Conservation (phyloP, 768 basidiomycete genomes). For the Xerocomellus dryophilus region DNA sequence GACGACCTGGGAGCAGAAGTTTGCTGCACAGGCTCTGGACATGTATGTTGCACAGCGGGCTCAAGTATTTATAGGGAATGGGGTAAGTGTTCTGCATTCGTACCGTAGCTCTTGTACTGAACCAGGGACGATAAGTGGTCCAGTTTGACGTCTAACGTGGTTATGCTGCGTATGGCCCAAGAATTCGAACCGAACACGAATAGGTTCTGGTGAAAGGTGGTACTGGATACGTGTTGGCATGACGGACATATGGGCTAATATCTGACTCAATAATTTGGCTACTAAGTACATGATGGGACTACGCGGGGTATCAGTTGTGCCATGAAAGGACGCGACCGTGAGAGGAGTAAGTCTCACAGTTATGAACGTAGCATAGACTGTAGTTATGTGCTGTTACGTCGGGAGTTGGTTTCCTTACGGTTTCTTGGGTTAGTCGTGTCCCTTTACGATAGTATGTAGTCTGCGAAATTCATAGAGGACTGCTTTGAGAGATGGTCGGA, state of each 20-base stretch:
- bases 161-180: slow-evolving; percentile 37
- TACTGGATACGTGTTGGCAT: not conserved
- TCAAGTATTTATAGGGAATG: slow-evolving; percentile 52
- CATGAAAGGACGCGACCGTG: too few species aligned
- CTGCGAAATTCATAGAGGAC: too few species aligned
- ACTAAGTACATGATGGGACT: too few species aligned
- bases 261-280: not conserved
- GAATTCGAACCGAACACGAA: slow-evolving; percentile 28
- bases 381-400: too few species aligned
- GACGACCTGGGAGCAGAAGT: slow-evolving; percentile 42
- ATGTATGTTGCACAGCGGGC: slow-evolving; percentile 49
- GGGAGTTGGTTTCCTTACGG: too few species aligned
- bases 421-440: too few species aligned
- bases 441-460: too few species aligned
- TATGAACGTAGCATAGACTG: too few species aligned
- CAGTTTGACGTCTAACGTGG: slow-evolving; percentile 41
- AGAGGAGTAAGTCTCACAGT: too few species aligned
- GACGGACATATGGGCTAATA: not conserved
- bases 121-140: slow-evolving; percentile 33
- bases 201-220: slow-evolving; percentile 35
- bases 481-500: too few species aligned
- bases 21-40: slow-evolving; percentile 45
- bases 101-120: not conserved
- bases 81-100: slow-evolving; percentile 34
- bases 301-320: too few species aligned